Base-by-base conservation (phyloP, 2,329 filamentous ascomycete genomes). In the Ophioceras dolichostomum region DNA sequence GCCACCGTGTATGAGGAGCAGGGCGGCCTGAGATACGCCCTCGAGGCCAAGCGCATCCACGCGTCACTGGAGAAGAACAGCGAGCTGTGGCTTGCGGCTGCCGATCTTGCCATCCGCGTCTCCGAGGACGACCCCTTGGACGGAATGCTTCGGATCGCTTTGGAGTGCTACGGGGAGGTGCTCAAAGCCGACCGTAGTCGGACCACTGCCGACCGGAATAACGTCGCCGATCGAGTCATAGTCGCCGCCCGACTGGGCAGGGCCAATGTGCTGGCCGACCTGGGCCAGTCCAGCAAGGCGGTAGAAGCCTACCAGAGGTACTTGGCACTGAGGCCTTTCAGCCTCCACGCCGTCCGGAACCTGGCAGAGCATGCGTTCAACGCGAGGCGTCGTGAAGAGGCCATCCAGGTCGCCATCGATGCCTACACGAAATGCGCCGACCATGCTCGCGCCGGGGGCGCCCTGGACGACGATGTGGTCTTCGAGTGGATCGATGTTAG, bases 401-500 rank as follows among this genome's bases (percentile, higher is more conserved):
- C 54, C 5, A 54, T 57, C 13, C 49, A 52, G 28, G 53, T 56
- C 24, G 70, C 67, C 22, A 64, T 67, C 41, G 54, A 54, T 1
- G 68, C 67, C 27, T 76, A 76, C 45, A 53, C 59, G 34, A 51
- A 51, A 4, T 64, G 64, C 37, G 67, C 76, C 39, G 51, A 61
- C 16, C 52, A 67, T 37, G 58, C 64, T 32, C 55, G 54, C 32
- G 43, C 48, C 4, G 46, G 53, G 49, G 51, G 4, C 45, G 51
- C 32, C 8, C 41, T 53, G 3, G 50, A 59, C 34, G 55, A 55
- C 30, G 55, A 53, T 37, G 54, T 56, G 27, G 53, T 51, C 10
- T 64, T 69, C 37, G 65, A 66, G 22, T 98, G 89, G 89, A 78
- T 81, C 37, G 83, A 96, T 54, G 65, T 93, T 30, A 83, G 86